phyloP scores from a whole-genome alignment of 176 grass and related monocot species.

The Zizania latifolia region DNA sequence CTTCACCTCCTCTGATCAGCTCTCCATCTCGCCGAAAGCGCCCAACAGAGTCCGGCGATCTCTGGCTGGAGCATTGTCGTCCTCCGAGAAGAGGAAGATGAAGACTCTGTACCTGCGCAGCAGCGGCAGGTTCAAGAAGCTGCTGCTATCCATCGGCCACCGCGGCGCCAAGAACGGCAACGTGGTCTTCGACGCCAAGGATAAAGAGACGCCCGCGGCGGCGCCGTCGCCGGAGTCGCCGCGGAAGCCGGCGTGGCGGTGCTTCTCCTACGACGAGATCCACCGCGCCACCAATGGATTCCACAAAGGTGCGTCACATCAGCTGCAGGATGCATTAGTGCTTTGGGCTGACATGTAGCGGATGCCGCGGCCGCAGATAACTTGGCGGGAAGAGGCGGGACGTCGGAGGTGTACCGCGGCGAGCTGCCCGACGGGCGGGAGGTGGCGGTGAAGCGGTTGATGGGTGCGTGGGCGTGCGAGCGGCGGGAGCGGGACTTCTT shows the following conservation, averaged over 20 bases:
- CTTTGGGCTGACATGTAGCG: background rate
- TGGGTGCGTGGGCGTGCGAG: slow-evolving; percentile 55
- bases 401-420: slow-evolving; percentile 90
- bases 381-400: slow-evolving; percentile 80
- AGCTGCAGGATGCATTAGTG: too few relatives aligned
- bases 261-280: slow-evolving; percentile 75
- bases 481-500: slow-evolving; percentile 81
- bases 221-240: background rate
- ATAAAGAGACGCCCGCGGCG: background rate
- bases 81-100: background rate
- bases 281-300: slow-evolving; percentile 49
- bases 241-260: slow-evolving; percentile 49
- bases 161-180: background rate
- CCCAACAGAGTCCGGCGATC: too few relatives aligned
- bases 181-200: background rate
- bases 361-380: slow-evolving; percentile 36
- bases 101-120: slow-evolving; percentile 18
- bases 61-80: too few relatives aligned
- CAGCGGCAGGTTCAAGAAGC: slow-evolving; percentile 34
- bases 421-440: slow-evolving; percentile 40
- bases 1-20: background rate
- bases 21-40: too few relatives aligned
- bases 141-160: slow-evolving; percentile 36
- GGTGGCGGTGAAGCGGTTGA: slow-evolving; percentile 78
- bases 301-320: slow-evolving; percentile 8